Evolutionary conservation across 805 yeast genomes (phyloP).

Genomic region (Ogataea nakhonphanomensis): DNA sequence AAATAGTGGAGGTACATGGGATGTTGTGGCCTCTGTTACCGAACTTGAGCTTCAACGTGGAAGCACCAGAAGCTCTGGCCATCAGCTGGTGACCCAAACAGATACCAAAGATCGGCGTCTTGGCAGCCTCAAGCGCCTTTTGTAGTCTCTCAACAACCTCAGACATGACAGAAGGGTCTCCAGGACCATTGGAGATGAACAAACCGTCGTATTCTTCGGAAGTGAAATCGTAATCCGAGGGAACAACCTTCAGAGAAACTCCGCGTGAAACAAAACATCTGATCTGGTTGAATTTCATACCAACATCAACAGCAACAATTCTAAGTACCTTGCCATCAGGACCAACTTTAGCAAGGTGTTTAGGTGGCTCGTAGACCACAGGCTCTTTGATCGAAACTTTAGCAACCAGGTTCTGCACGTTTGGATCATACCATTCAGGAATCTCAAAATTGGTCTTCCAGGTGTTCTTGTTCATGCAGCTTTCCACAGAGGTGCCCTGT

Average conservation of each 20-base stretch:
- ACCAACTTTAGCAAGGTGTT: conserved; percentile 48
- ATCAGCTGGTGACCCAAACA: conserved; percentile 97
- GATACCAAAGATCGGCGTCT: conserved; percentile 93
- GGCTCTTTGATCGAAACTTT: conserved; percentile 81
- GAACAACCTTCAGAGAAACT: conserved; percentile 92
- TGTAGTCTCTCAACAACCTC: conserved; percentile 60
- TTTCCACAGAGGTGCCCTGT: conserved; percentile 30
- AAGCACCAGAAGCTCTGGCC: conserved; percentile 94
- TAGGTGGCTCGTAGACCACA: conserved; percentile 68
- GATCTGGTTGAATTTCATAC: conserved; percentile 97
- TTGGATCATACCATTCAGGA: conserved; percentile 94
- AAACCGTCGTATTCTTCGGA: conserved; percentile 88
- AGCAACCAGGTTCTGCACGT: conserved; percentile 85
- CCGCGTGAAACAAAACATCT: conserved; percentile 96
- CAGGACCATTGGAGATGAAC: conserved; percentile 97
- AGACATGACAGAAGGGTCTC: conserved; percentile 90
- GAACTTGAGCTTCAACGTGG: conserved; percentile 85
- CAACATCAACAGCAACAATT: conserved; percentile 91
- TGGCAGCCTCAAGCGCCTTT: conserved; percentile 55
- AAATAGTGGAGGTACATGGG: conserved; percentile 77
- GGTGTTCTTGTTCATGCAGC: conserved; percentile 32
- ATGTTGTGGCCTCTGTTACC: conserved; percentile 99
- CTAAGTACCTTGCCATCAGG: conserved; percentile 75
- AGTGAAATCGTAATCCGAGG: conserved; percentile 88
- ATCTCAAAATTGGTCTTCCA: conserved; percentile 67